These are phyloP conservation scores for Exophiala aquamarina DNA, from an alignment of 2,329 filamentous ascomycete genomes.

Conservation along the genomic window DNA sequence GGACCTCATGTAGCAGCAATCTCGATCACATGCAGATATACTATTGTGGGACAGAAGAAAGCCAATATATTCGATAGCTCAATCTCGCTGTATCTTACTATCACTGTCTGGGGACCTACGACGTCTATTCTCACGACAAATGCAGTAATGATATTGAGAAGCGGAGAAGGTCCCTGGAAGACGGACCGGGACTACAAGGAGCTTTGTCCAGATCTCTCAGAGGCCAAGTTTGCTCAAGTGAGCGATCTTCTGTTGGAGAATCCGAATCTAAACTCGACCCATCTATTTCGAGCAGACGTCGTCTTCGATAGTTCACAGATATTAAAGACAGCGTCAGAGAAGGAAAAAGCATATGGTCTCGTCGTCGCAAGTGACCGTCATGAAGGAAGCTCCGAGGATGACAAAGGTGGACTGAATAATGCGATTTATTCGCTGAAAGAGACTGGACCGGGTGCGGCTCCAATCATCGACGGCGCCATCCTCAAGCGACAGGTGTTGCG, in stretches of 20 bases:
- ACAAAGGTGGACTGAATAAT: no score
- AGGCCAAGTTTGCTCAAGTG: constrained; percentile 45
- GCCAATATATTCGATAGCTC: no score
- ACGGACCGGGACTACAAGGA: constrained; percentile 7
- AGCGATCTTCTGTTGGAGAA: constrained; percentile 50
- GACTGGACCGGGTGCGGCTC: constrained; percentile 15
- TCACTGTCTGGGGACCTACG: no score
- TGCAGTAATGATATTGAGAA: no score
- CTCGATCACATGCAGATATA: no score
- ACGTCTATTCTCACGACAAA: no score
- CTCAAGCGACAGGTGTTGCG: constrained; percentile 69
- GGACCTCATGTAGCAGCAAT: no score
- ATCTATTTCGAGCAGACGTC: constrained; percentile 63
- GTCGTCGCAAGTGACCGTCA: neutral
- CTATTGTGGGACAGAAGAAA: no score
- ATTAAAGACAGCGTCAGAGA: constrained; percentile 34
- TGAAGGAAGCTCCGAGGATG: neutral
- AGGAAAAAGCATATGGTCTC: constrained; percentile 29
- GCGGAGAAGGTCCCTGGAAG: no score
- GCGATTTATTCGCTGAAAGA: neutral
- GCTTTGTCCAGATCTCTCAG: constrained; percentile 17
- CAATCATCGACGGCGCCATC: constrained; percentile 32
- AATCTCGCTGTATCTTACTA: no score
- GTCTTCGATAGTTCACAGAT: constrained; percentile 52
- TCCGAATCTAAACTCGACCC: constrained; percentile 59